Conservation (phyloP, 148 eudicot genomes). For the Vaccinium myrtillus region DNA sequence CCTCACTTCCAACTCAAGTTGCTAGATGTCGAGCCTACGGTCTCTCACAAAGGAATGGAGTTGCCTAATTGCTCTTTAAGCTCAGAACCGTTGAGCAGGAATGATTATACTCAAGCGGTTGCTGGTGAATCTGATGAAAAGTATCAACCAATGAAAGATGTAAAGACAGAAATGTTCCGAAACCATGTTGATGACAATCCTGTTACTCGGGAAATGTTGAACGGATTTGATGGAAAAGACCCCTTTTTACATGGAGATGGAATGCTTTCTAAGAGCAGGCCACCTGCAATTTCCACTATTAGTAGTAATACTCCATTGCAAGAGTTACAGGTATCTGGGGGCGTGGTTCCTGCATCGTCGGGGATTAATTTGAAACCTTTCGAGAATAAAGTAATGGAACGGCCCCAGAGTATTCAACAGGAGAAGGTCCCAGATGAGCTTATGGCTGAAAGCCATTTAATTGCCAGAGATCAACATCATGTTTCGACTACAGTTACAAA, state of each 20-base stretch:
- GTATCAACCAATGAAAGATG: slow-evolving; percentile 23
- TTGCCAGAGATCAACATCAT: slow-evolving; percentile 31
- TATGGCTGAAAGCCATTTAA: slow-evolving; percentile 25
- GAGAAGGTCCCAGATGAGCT: slow-evolving; percentile 32
- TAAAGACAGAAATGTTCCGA: slow-evolving; percentile 17
- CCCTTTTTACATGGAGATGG: slow-evolving; percentile 27
- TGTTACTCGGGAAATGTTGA: slow-evolving; percentile 28
- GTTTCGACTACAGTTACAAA: slow-evolving; percentile 20
- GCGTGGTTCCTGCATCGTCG: slow-evolving; percentile 21
- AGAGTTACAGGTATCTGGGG: slow-evolving; percentile 26
- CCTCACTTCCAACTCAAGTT: slow-evolving; percentile 40
- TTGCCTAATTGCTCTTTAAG: slow-evolving; percentile 25
- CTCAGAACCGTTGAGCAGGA: slow-evolving; percentile 26
- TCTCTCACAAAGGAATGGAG: slow-evolving; percentile 29
- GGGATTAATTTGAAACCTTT: slow-evolving; percentile 23
- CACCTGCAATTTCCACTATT: slow-evolving; percentile 13
- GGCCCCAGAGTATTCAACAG: slow-evolving; percentile 22
- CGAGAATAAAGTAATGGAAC: slow-evolving; percentile 22
- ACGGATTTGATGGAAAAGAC: slow-evolving; percentile 21
- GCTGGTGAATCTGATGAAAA: slow-evolving; percentile 25
- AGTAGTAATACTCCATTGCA: slow-evolving; percentile 21
- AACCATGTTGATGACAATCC: slow-evolving; percentile 25
- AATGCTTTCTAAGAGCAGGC: slow-evolving; percentile 23
- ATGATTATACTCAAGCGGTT: slow-evolving; percentile 26
- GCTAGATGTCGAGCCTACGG: slow-evolving; percentile 34